Evolutionary conservation across 164 flowering plant species (phyloP).

Genomic region (Protea cynaroides): DNA sequence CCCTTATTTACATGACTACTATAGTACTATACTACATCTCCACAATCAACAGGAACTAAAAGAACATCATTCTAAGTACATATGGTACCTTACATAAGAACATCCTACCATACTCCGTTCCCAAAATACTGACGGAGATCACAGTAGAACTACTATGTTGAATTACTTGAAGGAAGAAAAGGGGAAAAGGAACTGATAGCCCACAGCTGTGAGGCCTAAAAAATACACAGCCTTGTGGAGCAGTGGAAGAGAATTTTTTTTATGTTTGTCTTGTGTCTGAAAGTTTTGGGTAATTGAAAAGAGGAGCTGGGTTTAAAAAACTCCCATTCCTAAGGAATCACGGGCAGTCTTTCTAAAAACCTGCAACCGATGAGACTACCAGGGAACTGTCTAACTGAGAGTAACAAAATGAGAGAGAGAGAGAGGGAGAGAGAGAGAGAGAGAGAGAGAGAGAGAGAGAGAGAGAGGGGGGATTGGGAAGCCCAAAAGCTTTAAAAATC

Average conservation of each 20-base stretch:
- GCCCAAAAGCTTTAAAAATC: too few relatives aligned
- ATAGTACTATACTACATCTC: not conserved
- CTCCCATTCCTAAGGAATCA: not conserved
- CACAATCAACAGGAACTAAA: not conserved
- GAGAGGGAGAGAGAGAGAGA: not conserved
- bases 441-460: too few relatives aligned
- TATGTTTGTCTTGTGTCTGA: not conserved
- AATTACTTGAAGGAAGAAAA: not conserved
- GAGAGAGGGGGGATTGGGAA: too few relatives aligned
- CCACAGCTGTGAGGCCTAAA: not conserved
- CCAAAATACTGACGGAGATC: not conserved
- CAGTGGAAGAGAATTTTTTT: not conserved
- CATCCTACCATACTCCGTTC: too few relatives aligned
- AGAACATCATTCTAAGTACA: not conserved
- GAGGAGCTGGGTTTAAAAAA: not conserved
- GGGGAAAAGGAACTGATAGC: not conserved
- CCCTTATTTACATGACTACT: too few relatives aligned
- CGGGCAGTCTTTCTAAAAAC: constrained; percentile 17
- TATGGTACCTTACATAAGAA: not conserved
- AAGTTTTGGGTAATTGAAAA: not conserved
- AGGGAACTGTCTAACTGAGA: not conserved
- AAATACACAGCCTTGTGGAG: constrained; percentile 1
- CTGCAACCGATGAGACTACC: constrained; percentile 14
- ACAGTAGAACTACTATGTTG: not conserved
- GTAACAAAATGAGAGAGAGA: not conserved